Percentiles rank a stretch among this genome's conserved stretches.
Conservation (phyloP, 352 stramenopile genomes). For the Pythium coloratum region DNA sequence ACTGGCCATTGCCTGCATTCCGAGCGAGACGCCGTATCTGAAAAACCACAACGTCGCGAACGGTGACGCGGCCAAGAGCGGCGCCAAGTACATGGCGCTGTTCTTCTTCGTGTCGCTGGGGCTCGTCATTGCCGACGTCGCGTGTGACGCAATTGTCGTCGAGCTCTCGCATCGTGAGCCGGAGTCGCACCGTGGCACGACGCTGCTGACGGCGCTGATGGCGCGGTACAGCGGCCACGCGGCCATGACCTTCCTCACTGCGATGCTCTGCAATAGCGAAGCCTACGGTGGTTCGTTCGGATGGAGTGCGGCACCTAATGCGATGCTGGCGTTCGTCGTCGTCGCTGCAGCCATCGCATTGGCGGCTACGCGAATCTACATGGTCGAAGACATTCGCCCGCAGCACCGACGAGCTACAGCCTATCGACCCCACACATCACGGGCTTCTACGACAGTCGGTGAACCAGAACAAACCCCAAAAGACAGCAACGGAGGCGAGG, state of each 20-base stretch:
- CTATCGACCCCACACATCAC: conserved; percentile 5
- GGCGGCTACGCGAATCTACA: conserved; percentile 35
- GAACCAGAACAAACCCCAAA: background rate
- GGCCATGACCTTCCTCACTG: conserved; percentile 40
- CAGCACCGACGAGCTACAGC: background rate
- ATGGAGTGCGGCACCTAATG: conserved; percentile 46
- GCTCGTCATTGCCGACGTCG: conserved; percentile 48
- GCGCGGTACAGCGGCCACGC: conserved; percentile 42
- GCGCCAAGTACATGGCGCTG: conserved; percentile 48
- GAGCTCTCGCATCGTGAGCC: conserved; percentile 36
- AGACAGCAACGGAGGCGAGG: no score
- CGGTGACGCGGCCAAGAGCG: conserved; percentile 30
- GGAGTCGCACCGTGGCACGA: conserved; percentile 8
- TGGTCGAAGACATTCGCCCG: conserved; percentile 30
- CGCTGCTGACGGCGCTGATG: conserved; percentile 41
- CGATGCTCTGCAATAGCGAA: conserved; percentile 55
- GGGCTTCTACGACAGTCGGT: conserved; percentile 13
- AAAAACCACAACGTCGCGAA: conserved; percentile 38
- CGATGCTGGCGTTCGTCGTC: conserved; percentile 43
- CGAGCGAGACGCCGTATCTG: conserved; percentile 42
- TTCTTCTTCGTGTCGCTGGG: conserved; percentile 52
- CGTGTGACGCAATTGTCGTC: conserved; percentile 46
- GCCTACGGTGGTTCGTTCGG: conserved; percentile 53
- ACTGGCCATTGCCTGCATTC: conserved; percentile 37
- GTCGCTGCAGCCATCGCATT: conserved; percentile 27